Evolutionary conservation across 441 rosid species (phyloP).

Genomic region (Bocquillonia castaneifolia): DNA sequence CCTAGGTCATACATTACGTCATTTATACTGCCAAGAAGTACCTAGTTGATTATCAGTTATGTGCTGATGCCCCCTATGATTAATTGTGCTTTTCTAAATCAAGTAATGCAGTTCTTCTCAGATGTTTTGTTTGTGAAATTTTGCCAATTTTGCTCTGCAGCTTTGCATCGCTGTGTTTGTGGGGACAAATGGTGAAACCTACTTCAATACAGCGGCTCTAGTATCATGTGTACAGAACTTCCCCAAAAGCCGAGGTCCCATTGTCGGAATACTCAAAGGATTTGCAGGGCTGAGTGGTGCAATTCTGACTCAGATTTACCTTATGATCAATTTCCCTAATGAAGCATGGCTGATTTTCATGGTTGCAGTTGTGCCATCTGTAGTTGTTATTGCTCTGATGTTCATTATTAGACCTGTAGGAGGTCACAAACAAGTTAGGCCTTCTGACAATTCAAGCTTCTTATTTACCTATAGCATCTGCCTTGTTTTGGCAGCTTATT

Average conservation of each 20-base stretch:
- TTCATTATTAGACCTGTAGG: conserved; percentile 88
- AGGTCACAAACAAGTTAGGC: conserved; percentile 75
- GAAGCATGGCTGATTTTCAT: conserved; percentile 66
- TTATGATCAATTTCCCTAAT: conserved; percentile 60
- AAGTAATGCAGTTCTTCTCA: neutral
- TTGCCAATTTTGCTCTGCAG: conserved; percentile 34
- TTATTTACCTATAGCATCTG: conserved; percentile 67
- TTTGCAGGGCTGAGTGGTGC: conserved; percentile 93
- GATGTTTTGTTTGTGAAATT: neutral
- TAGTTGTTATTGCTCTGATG: conserved; percentile 69
- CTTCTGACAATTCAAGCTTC: conserved; percentile 64
- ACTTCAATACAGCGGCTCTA: conserved; percentile 80
- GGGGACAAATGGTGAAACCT: conserved; percentile 90
- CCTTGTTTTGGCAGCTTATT: conserved; percentile 70
- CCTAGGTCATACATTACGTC: too few relatives aligned
- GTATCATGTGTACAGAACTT: conserved; percentile 92
- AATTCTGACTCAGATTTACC: conserved; percentile 75
- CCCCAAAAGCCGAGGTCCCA: conserved; percentile 83
- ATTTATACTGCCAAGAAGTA: conserved; percentile 1
- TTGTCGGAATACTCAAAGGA: conserved; percentile 89
- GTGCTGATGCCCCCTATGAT: neutral
- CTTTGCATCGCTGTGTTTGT: conserved; percentile 77
- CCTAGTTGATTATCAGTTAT: neutral
- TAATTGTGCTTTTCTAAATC: neutral
- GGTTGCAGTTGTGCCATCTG: conserved; percentile 91